Conservation (phyloP, 2,329 filamentous ascomycete species). For the Hymenoscyphus albidus region DNA sequence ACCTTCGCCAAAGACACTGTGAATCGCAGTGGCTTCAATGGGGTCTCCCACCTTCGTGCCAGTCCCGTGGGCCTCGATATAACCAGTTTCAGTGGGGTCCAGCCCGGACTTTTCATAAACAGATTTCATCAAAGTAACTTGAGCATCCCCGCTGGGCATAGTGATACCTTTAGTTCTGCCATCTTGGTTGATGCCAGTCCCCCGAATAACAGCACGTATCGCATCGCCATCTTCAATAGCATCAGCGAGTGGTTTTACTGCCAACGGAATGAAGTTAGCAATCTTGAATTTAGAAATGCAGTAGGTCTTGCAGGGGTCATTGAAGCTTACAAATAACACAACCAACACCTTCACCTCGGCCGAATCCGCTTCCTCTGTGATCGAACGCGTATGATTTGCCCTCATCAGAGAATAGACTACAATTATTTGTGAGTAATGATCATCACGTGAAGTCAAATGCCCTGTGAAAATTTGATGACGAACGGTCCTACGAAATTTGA, state of each 20-base stretch:
- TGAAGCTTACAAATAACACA: constrained; percentile 41
- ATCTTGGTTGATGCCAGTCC: constrained; percentile 53
- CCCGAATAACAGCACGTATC: constrained; percentile 52
- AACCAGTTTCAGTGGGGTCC: constrained; percentile 17
- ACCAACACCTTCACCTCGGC: constrained; percentile 57
- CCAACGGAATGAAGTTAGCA: neutral
- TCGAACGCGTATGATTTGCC: constrained; percentile 48
- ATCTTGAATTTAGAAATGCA: neutral
- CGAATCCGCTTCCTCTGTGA: constrained; percentile 57
- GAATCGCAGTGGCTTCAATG: constrained; percentile 29
- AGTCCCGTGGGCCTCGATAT: constrained; percentile 32
- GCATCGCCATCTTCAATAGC: constrained; percentile 56
- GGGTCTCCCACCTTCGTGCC: constrained; percentile 31
- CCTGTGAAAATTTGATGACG: neutral
- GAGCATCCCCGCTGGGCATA: constrained; percentile 46
- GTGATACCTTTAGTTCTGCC: constrained; percentile 55
- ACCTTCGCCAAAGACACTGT: constrained; percentile 22
- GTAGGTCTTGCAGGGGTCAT: neutral
- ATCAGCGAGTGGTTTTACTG: constrained; percentile 53
- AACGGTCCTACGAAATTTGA: neutral
- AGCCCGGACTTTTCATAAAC: constrained; percentile 18
- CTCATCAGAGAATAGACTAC: constrained; percentile 34
- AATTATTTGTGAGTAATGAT: constrained; percentile 41
- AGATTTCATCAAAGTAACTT: constrained; percentile 33
- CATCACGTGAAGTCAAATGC: neutral